Evolutionary conservation across 768 basidiomycete species (phyloP).

Genomic region (Lactifluus volemus): DNA sequence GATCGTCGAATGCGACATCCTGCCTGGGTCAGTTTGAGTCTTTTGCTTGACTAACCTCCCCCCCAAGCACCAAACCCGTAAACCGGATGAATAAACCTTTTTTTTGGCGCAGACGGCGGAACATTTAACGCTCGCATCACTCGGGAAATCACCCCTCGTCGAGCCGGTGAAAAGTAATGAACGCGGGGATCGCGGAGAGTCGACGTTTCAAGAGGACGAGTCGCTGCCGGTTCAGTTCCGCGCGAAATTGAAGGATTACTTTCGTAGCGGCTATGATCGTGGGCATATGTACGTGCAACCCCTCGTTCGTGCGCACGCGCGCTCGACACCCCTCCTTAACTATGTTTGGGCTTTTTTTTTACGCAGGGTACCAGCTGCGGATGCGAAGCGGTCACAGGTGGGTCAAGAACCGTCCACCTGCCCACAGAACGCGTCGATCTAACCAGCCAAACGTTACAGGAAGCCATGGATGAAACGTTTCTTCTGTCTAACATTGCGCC

Average conservation of each 20-base stretch:
- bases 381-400: conserved; percentile 88
- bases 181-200: conserved; percentile 62
- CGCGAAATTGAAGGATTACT: conserved; percentile 81
- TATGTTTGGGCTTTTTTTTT: neutral
- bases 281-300: conserved; percentile 77
- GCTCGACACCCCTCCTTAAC: no score
- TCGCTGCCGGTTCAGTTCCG: conserved; percentile 70
- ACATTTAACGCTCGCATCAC: conserved; percentile 74
- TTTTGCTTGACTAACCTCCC: no score
- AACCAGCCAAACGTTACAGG: conserved; percentile 29
- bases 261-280: conserved; percentile 88
- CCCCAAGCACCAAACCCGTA: no score
- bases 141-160: conserved; percentile 42
- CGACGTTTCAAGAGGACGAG: conserved; percentile 77
- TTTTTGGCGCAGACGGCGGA: conserved; percentile 69
- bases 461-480: conserved; percentile 97
- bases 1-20: conserved; percentile 88
- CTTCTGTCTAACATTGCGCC: conserved; percentile 93
- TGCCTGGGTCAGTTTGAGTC: conserved; percentile 61
- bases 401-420: conserved; percentile 28
- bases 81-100: no score
- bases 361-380: conserved; percentile 87
- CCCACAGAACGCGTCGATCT: neutral
- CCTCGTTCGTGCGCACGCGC: neutral
- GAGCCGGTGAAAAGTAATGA: conserved; percentile 28